Base-by-base conservation (phyloP, 1,139 yeast genomes). In the Yamadazyma diospyri region DNA sequence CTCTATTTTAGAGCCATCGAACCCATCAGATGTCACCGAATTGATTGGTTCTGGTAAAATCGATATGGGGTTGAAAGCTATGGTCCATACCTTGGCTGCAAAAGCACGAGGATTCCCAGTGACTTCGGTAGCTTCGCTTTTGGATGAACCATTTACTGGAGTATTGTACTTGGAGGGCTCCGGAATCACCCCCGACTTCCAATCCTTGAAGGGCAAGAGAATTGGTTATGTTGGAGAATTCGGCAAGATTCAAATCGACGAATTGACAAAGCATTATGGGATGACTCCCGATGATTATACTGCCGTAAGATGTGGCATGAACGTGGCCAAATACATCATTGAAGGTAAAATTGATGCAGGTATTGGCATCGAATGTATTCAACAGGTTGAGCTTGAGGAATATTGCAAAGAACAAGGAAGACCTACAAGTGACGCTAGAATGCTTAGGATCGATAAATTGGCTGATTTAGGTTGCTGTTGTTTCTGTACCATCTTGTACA, bases 291-390 rank as follows among this genome's bases (percentile, higher is more conserved):
- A 60, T 25, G 79, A 74, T 49, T 74, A 73, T 51, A 72, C 77
- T 34, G 76, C 79, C n/a, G 76, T 74, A 32, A 63, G 79, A 51
- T 72, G 78, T 45, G 79, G 80, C 32, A 74, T 74, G 80, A 74
- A 74, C 45, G 78, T 74, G 32, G 76, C 79, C 37, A 72, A 71
- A 47, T 66, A 65, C 45, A 72, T 74, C 45, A 68, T 74, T 37
- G 76, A 72, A 38, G 79, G 78, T 23, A 60, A 64, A 41, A 72
- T 74, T 35, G 77, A 74, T 50, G 78, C 78, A 35, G 79, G 79
- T 36, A 67, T 73, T 48, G 79, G 80, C 43, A 70, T 74, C 39
- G 80, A 74, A 50, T 72, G 78, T 51, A 71, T 74, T 48, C 79
- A 74, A 52, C 78, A 71, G 53, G 79, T 74, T 27, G 76, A 74